These are phyloP conservation scores for Dryadomyces quercus-mongolicae DNA, from an alignment of 2,329 filamentous ascomycete genomes.

Conservation along the genomic window DNA sequence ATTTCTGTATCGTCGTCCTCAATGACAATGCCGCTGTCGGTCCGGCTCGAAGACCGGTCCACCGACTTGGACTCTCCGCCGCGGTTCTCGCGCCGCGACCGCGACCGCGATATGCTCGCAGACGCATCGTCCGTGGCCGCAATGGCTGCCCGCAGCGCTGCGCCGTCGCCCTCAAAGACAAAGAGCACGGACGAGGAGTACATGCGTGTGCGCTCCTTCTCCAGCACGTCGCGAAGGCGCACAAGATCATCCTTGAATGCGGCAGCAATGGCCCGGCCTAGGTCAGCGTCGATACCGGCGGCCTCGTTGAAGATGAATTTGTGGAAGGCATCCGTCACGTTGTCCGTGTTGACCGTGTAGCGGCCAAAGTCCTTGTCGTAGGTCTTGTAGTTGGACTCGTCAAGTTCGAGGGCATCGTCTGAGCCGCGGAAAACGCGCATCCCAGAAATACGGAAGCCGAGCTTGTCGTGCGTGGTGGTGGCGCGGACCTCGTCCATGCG, in stretches of 20 bases:
- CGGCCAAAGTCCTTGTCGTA: conserved; percentile 55
- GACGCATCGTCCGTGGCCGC: conserved; percentile 29
- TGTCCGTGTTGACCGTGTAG: conserved; percentile 35
- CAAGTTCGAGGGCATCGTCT: conserved; percentile 27
- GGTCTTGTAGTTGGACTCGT: conserved; percentile 42
- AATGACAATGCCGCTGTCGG: conserved; percentile 44
- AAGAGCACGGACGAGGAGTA: conserved; percentile 52
- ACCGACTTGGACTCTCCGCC: background rate
- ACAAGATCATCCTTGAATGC: conserved; percentile 42
- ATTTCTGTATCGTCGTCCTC: conserved; percentile 31
- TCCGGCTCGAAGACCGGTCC: conserved; percentile 27
- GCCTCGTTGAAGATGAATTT: conserved; percentile 45
- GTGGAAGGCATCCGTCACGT: conserved; percentile 40
- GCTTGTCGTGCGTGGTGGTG: conserved; percentile 46
- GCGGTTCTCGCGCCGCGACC: conserved; percentile 6
- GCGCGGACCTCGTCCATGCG: conserved; percentile 47
- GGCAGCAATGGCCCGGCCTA: conserved; percentile 41
- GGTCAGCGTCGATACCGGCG: conserved; percentile 46
- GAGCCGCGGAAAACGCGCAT: conserved; percentile 52
- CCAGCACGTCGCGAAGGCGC: conserved; percentile 39
- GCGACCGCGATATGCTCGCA: background rate
- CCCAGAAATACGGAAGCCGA: conserved; percentile 52
- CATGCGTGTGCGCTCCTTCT: conserved; percentile 48
- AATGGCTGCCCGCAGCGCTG: conserved; percentile 37
- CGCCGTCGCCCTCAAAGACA: conserved; percentile 51